phyloP scores from a whole-genome alignment of 2,329 filamentous ascomycete species.

The Xylariaceae sp. region DNA sequence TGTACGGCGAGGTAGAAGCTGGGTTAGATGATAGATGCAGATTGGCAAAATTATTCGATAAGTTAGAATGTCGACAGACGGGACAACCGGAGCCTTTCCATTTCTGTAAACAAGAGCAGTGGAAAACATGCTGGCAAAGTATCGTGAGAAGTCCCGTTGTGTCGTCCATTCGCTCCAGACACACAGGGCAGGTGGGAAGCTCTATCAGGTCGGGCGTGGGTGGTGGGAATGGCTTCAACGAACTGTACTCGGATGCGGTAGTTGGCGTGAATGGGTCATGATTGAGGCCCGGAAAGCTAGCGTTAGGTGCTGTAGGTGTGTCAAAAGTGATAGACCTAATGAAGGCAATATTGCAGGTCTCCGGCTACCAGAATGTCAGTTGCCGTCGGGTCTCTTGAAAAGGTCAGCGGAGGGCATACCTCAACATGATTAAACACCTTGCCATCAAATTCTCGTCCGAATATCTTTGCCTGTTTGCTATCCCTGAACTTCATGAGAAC shows the following conservation, averaged over 20 bases:
- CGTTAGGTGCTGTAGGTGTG: conserved; percentile 46
- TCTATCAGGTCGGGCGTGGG: conserved; percentile 81
- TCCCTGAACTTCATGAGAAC: conserved; percentile 91
- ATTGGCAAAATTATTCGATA: conserved; percentile 28
- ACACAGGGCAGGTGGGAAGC: conserved; percentile 92
- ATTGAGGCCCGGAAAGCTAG: conserved; percentile 54
- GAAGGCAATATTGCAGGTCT: conserved; percentile 92
- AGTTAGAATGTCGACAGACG: conserved; percentile 81
- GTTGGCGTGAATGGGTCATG: conserved; percentile 60
- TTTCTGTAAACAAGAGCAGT: conserved; percentile 91
- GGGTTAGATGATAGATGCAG: conserved; percentile 24
- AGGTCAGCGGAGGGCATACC: conserved; percentile 43
- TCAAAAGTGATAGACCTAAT: conserved; percentile 88
- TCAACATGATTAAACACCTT: conserved; percentile 90
- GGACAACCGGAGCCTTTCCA: conserved; percentile 94
- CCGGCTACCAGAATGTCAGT: conserved; percentile 53
- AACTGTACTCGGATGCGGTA: conserved; percentile 35
- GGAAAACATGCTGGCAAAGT: conserved; percentile 94
- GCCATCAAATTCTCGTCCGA: conserved; percentile 85
- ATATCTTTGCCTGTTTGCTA: conserved; percentile 66
- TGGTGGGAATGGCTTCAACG: conserved; percentile 55
- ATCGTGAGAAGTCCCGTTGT: conserved; percentile 93
- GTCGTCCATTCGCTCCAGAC: conserved; percentile 96
- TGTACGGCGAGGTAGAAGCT: conserved; percentile 30
- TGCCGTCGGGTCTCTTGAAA: conserved; percentile 18